phyloP scores from a whole-genome alignment of 176 grass and related monocot genomes.

The Carex kokanica region DNA sequence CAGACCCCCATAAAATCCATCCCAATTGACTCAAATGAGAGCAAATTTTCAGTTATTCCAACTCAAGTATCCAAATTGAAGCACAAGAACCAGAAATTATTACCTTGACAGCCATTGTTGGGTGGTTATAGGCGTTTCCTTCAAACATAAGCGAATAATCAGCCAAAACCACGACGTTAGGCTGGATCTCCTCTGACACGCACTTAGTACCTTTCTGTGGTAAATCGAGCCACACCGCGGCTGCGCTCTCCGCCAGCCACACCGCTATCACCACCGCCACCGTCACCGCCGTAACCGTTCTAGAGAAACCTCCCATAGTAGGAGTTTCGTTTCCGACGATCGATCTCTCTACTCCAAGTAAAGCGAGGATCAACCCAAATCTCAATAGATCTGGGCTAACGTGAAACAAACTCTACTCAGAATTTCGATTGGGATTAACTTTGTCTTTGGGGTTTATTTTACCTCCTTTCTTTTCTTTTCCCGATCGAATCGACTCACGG shows the following conservation, averaged over 20 bases:
- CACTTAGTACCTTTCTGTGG: slow-evolving; percentile 79
- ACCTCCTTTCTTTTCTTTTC: background rate
- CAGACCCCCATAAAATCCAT: slow-evolving; percentile 11
- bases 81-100: background rate
- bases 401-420: background rate
- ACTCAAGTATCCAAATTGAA: background rate
- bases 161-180: slow-evolving; percentile 79
- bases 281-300: slow-evolving; percentile 12
- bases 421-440: background rate
- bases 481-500: background rate
- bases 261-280: slow-evolving; percentile 16
- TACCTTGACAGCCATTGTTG: slow-evolving; percentile 70
- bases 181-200: slow-evolving; percentile 94
- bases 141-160: slow-evolving; percentile 74
- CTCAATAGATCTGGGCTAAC: slow-evolving; percentile 15
- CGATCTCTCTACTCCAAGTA: background rate
- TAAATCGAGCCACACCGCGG: slow-evolving; percentile 79
- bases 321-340: background rate
- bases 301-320: background rate
- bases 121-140: slow-evolving; percentile 41
- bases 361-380: background rate
- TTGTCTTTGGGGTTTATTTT: background rate
- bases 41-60: background rate
- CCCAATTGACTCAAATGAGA: background rate
- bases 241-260: slow-evolving; percentile 19